phyloP scores from a whole-genome alignment of 129 eudicot species.

The Lactuca saligna region DNA sequence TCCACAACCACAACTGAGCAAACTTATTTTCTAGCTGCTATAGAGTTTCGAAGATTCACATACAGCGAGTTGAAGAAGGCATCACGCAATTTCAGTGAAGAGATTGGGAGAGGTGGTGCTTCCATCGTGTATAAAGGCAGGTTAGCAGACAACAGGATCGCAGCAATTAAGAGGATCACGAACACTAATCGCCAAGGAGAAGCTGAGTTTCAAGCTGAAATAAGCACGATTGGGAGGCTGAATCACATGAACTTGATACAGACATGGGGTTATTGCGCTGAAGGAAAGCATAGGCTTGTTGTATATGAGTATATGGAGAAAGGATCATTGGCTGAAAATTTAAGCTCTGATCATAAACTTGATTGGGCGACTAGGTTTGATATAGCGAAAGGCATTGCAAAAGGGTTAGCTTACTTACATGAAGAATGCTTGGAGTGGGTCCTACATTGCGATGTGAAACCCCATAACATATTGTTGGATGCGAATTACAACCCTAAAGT shows the following conservation, averaged over 20 bases:
- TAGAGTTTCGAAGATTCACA: conserved; percentile 28
- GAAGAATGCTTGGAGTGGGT: conserved; percentile 1
- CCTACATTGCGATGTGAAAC: no score
- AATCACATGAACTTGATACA: conserved; percentile 7
- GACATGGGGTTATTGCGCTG: conserved; percentile 36
- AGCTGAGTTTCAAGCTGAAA: conserved; percentile 39
- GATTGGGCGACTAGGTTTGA: conserved; percentile 23
- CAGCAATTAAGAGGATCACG: conserved; percentile 34
- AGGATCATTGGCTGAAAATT: conserved; percentile 26
- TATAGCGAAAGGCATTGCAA: conserved; percentile 18
- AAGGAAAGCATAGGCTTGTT: conserved; percentile 27
- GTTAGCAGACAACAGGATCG: conserved; percentile 32
- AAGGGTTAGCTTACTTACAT: conserved; percentile 25
- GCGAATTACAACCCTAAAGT: no score
- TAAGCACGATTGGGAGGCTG: conserved; percentile 30
- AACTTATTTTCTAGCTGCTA: conserved; percentile 25
- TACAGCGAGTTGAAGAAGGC: conserved; percentile 32
- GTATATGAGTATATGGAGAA: conserved; percentile 37
- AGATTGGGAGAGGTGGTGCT: conserved; percentile 44
- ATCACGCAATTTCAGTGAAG: conserved; percentile 33
- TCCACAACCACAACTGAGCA: conserved; percentile 3
- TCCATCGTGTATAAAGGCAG: not conserved
- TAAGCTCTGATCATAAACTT: conserved; percentile 3
- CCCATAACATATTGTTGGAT: no score
- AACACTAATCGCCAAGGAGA: conserved; percentile 15